A percentile compares a stretch with the other conserved stretches of the same genome.
Conservation (phyloP, 2,329 filamentous ascomycete genomes). For the Hypoxylon sp. region DNA sequence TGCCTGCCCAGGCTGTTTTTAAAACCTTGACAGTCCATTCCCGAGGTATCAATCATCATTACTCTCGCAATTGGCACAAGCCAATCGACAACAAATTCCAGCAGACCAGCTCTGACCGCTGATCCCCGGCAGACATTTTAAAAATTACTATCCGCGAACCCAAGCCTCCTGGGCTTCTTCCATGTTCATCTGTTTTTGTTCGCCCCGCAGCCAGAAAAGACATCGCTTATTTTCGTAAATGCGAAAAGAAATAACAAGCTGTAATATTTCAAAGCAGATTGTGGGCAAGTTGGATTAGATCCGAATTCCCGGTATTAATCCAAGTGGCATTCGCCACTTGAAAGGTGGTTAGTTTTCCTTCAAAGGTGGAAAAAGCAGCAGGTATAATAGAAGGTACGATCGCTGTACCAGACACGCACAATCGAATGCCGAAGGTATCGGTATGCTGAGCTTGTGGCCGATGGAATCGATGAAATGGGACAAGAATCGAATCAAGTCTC, state of each 20-base stretch:
- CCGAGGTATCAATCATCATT: conserved; percentile 55
- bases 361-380: conserved; percentile 35
- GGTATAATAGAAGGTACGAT: conserved; percentile 61
- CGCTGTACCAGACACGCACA: conserved; percentile 74
- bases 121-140: conserved; percentile 50
- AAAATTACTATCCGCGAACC: conserved; percentile 56
- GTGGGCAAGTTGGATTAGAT: conserved; percentile 44
- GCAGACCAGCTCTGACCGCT: conserved; percentile 50
- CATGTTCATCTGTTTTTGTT: conserved; percentile 55
- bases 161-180: conserved; percentile 58
- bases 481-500: conserved; percentile 53
- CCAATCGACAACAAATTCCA: conserved; percentile 44
- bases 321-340: conserved; percentile 52
- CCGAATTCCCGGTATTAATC: conserved; percentile 50
- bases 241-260: conserved; percentile 47
- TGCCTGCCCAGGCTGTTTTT: conserved; percentile 37
- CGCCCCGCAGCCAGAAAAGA: conserved; percentile 53
- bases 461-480: conserved; percentile 58
- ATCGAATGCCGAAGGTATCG: conserved; percentile 68
- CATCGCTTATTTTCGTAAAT: conserved; percentile 54
- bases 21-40: conserved; percentile 49
- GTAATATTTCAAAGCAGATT: conserved; percentile 45
- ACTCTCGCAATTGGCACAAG: conserved; percentile 45
- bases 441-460: conserved; percentile 70
- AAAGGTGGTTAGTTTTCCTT: conserved; percentile 43